phyloP scores from a whole-genome alignment of 176 grass and related monocot species.

The Urochloa ruziziensis region DNA sequence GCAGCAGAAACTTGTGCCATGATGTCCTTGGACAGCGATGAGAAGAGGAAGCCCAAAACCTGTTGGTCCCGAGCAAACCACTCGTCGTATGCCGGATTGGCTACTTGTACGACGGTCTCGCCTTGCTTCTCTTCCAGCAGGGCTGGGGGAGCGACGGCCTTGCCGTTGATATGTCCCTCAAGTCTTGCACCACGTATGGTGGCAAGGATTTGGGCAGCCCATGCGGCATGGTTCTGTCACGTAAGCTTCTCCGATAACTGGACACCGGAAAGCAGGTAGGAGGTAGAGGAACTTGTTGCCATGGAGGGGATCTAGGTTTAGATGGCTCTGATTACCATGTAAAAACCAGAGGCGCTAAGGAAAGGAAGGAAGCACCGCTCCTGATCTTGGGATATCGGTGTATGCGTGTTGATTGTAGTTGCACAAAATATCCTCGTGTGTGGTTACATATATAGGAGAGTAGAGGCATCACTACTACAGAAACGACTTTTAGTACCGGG shows the following conservation, averaged over 20 bases:
- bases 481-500: too few species aligned
- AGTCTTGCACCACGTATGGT: neutral
- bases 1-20: neutral
- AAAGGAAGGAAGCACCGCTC: too few species aligned
- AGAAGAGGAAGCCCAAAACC: neutral
- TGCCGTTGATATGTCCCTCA: neutral
- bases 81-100: neutral
- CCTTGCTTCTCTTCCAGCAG: neutral
- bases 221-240: neutral
- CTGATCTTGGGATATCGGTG: too few species aligned
- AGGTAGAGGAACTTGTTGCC: neutral
- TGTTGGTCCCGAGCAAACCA: neutral
- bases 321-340: too few species aligned
- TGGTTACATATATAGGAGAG: too few species aligned
- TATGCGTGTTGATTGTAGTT: too few species aligned
- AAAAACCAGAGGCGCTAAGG: too few species aligned
- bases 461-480: too few species aligned
- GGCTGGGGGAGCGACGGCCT: neutral
- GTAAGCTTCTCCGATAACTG: neutral
- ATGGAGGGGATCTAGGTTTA: neutral
- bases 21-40: neutral
- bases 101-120: accelerated
- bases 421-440: too few species aligned
- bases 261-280: neutral
- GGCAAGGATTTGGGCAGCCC: neutral